These are phyloP conservation scores for Sporothrix luriei DNA, from an alignment of 2,329 filamentous ascomycete genomes.

Conservation along the genomic window DNA sequence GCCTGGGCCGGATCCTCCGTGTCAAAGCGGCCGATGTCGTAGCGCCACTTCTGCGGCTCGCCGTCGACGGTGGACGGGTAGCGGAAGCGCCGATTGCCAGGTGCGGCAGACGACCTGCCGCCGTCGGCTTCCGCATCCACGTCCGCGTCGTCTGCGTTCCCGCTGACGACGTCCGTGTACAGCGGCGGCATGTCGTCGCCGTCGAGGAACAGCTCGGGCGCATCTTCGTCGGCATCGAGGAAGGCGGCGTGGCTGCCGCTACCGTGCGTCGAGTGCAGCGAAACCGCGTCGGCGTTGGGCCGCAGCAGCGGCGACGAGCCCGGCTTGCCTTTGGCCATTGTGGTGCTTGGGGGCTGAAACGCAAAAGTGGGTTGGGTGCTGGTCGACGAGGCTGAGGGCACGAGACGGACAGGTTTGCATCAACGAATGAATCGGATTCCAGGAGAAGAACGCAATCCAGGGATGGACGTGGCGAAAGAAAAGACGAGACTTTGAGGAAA, in stretches of 20 bases:
- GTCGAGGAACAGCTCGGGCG: slow-evolving; percentile 43
- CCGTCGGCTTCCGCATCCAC: slow-evolving; percentile 39
- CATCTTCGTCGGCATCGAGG: slow-evolving; percentile 40
- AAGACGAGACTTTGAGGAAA: no score
- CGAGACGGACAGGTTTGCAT: no score
- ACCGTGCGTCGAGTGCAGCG: slow-evolving; percentile 39
- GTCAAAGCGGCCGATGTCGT: slow-evolving; percentile 2
- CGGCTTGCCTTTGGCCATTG: slow-evolving; percentile 29
- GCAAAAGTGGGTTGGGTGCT: not conserved
- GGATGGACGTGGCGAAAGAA: no score
- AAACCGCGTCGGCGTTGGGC: slow-evolving; percentile 39
- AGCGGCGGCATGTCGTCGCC: slow-evolving; percentile 51
- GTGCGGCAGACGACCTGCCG: slow-evolving; percentile 36
- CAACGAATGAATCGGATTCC: no score
- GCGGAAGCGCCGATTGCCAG: not conserved
- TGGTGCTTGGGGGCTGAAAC: not conserved
- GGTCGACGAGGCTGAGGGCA: not conserved
- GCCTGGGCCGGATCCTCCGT: not conserved
- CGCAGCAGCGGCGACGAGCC: slow-evolving; percentile 30
- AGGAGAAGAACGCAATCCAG: no score
- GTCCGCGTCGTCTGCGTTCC: slow-evolving; percentile 26
- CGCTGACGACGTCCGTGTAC: slow-evolving; percentile 47
- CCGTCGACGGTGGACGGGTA: not conserved
- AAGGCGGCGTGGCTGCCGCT: slow-evolving; percentile 15
- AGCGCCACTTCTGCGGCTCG: slow-evolving; percentile 23